A percentile compares a stretch with the other conserved stretches of the same genome.
Evolutionary conservation across 257 asterid genomes (phyloP).

Genomic region (Plectranthus barbatus): DNA sequence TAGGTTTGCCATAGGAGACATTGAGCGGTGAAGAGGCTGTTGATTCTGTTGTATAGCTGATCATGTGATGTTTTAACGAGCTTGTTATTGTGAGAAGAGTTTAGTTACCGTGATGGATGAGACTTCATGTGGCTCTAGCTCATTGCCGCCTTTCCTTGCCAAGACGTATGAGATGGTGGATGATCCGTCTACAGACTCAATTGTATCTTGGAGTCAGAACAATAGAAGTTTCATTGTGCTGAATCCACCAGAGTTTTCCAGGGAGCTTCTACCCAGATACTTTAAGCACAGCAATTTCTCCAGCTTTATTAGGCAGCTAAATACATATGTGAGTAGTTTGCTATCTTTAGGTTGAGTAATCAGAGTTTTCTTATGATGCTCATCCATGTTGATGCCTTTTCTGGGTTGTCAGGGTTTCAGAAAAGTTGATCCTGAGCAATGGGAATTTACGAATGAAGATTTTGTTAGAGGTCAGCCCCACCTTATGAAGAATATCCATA

Average conservation of each 20-base stretch:
- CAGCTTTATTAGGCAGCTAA: slow-evolving; percentile 87
- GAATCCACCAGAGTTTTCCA: slow-evolving; percentile 69
- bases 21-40: not conserved
- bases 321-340: slow-evolving; percentile 62
- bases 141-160: slow-evolving; percentile 73
- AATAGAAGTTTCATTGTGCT: slow-evolving; percentile 73
- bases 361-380: not conserved
- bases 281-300: slow-evolving; percentile 91
- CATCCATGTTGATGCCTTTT: not conserved
- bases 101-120: slow-evolving; percentile 54
- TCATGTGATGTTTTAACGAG: not conserved
- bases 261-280: slow-evolving; percentile 64
- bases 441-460: slow-evolving; percentile 88
- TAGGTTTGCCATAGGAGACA: not conserved
- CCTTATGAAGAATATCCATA: slow-evolving; percentile 69
- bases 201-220: slow-evolving; percentile 73
- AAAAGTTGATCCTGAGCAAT: slow-evolving; percentile 81
- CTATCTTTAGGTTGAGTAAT: not conserved
- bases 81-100: slow-evolving; percentile 3
- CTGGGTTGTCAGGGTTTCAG: slow-evolving; percentile 61
- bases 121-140: slow-evolving; percentile 42
- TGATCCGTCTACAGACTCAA: slow-evolving; percentile 48
- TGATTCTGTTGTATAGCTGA: not conserved
- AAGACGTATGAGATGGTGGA: slow-evolving; percentile 96
- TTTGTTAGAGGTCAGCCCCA: slow-evolving; percentile 68